Evolutionary conservation across 2,329 filamentous ascomycete species (phyloP).

Genomic region (Cytospora chrysosperma): DNA sequence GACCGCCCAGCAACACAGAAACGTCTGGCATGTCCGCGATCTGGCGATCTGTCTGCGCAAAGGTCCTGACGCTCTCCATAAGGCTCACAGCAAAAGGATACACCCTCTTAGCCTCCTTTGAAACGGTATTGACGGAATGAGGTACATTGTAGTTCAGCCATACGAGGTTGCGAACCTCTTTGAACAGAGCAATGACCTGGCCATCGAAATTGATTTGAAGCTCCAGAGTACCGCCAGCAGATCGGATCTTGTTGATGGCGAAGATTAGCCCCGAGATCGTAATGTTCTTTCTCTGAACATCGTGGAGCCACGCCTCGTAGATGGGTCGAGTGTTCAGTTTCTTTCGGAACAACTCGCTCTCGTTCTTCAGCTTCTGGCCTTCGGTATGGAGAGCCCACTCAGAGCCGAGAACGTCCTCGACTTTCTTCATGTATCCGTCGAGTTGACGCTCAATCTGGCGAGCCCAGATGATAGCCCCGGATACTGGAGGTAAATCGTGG

Average conservation of each 20-base stretch:
- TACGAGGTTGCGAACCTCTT: conserved; percentile 92
- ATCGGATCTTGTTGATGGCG: conserved; percentile 80
- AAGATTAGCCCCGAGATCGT: conserved; percentile 92
- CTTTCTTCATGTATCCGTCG: conserved; percentile 96
- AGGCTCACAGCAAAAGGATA: conserved; percentile 97
- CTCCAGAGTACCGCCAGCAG: conserved; percentile 86
- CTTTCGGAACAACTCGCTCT: conserved; percentile 91
- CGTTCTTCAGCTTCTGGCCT: conserved; percentile 87
- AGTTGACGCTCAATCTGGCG: conserved; percentile 95
- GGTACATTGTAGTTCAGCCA: conserved; percentile 96
- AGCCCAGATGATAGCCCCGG: conserved; percentile 96
- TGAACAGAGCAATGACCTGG: conserved; percentile 96
- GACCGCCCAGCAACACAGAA: conserved; percentile 82
- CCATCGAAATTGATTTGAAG: conserved; percentile 94
- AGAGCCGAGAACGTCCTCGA: conserved; percentile 94
- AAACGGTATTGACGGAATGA: conserved; percentile 90
- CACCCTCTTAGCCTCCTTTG: conserved; percentile 97
- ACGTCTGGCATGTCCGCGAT: conserved; percentile 87
- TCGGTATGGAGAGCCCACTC: conserved; percentile 95
- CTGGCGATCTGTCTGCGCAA: conserved; percentile 81
- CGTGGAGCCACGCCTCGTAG: conserved; percentile 92
- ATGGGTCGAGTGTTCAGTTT: conserved; percentile 93
- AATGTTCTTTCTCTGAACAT: conserved; percentile 84
- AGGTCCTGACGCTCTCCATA: conserved; percentile 97
- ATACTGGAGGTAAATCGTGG: conserved; percentile 91